Percentiles rank a stretch among this genome's conserved stretches.
phyloP scores from a whole-genome alignment of 371 early-diverging fungal genomes.

The Fennellomyces sp. region DNA sequence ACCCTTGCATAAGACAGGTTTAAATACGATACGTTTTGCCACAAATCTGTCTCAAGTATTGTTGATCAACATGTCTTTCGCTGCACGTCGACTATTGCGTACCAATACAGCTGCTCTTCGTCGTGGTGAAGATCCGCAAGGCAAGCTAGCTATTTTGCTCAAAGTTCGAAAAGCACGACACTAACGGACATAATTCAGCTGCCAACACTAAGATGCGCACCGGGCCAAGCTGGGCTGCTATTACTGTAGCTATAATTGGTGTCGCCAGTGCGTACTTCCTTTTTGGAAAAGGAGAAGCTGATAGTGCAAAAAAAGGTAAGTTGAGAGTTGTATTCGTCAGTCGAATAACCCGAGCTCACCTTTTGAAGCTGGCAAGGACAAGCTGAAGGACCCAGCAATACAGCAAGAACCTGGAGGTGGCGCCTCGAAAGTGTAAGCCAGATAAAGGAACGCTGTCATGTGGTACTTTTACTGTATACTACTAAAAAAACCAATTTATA shows the following conservation, averaged over 20 bases:
- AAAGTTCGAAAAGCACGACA: neutral
- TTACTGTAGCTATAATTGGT: slow-evolving; percentile 3
- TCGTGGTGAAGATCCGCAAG: neutral
- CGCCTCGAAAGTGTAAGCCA: neutral
- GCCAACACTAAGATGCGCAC: slow-evolving; percentile 8
- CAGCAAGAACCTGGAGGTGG: neutral
- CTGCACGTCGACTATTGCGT: neutral
- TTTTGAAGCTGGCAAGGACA: neutral
- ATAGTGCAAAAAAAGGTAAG: neutral
- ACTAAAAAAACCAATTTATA: neutral
- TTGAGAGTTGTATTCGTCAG: neutral
- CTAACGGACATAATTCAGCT: neutral
- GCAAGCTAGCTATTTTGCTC: neutral
- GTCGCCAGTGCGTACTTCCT: neutral
- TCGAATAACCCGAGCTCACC: neutral
- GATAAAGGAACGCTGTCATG: neutral
- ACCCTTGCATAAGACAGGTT: too few species aligned
- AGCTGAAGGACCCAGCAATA: neutral
- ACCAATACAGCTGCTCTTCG: neutral
- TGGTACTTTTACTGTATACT: neutral
- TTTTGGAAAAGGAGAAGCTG: neutral
- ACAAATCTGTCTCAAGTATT: too few species aligned
- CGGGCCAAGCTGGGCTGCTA: neutral
- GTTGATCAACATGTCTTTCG: neutral
- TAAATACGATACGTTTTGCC: too few species aligned